Percentiles rank a stretch among this genome's conserved stretches.
Conservation (phyloP, 768 basidiomycete species). For the Ephemerocybe angulata region DNA sequence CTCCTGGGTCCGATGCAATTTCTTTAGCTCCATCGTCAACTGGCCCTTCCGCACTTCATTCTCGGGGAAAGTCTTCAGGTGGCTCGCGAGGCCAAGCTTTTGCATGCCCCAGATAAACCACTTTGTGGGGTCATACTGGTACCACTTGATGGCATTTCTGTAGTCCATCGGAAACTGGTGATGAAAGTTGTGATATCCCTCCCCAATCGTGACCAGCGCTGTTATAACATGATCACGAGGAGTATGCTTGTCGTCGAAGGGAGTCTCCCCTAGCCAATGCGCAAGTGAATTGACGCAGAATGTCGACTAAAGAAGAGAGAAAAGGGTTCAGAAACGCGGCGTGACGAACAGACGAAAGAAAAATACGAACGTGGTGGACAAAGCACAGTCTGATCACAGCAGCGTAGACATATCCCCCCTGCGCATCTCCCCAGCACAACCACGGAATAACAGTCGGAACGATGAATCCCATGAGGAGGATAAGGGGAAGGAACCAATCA, state of each 20-base stretch:
- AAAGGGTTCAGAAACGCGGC: too few species aligned
- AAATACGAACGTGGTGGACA: constrained; percentile 77
- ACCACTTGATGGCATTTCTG: constrained; percentile 93
- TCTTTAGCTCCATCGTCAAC: constrained; percentile 92
- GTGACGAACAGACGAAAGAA: too few species aligned
- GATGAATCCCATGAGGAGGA: constrained; percentile 66
- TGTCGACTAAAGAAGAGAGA: constrained; percentile 57
- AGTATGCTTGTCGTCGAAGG: constrained; percentile 94
- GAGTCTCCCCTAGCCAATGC: constrained; percentile 91
- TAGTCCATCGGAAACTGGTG: constrained; percentile 97
- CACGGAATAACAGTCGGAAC: constrained; percentile 78
- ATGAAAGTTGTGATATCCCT: constrained; percentile 99
- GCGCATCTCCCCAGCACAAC: constrained; percentile 79
- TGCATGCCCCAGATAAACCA: constrained; percentile 78
- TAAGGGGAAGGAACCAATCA: constrained; percentile 66
- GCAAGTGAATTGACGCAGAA: constrained; percentile 97
- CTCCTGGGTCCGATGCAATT: constrained; percentile 75
- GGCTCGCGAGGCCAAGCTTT: constrained; percentile 61
- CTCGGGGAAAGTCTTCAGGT: constrained; percentile 62
- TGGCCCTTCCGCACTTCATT: constrained; percentile 80
- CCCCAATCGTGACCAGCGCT: constrained; percentile 87
- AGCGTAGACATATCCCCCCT: constrained; percentile 84
- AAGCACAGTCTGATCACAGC: constrained; percentile 74
- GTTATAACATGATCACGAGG: constrained; percentile 88
- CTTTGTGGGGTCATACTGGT: constrained; percentile 90